Evolutionary conservation across 2,329 filamentous ascomycete species (phyloP).

Genomic region (Blastomyces emzantsi): DNA sequence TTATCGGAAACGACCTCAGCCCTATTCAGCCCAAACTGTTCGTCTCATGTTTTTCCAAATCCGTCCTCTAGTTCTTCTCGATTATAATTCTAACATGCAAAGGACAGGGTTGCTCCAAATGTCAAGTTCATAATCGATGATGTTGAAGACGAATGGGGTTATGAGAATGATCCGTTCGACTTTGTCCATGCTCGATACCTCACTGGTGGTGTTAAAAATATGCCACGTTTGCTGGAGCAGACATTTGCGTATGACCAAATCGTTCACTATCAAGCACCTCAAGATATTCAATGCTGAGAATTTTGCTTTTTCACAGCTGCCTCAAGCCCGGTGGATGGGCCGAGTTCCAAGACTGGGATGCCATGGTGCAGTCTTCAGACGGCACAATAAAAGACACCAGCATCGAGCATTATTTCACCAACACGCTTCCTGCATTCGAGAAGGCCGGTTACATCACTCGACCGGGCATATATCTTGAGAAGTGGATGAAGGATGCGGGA

Average conservation of each 20-base stretch:
- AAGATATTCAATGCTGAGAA: not conserved
- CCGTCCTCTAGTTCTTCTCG: not conserved
- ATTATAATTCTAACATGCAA: not conserved
- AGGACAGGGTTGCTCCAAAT: constrained; percentile 43
- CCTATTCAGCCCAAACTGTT: constrained; percentile 12
- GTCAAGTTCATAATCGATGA: constrained; percentile 50
- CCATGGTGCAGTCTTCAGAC: constrained; percentile 5
- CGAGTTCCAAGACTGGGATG: constrained; percentile 31
- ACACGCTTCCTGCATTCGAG: not conserved
- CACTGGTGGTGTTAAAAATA: constrained; percentile 48
- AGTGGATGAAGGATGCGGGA: constrained; percentile 19
- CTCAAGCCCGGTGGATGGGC: constrained; percentile 36
- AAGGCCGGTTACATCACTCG: constrained; percentile 5
- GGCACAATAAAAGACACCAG: constrained; percentile 5
- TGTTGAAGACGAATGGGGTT: constrained; percentile 48
- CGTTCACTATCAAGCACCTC: not conserved
- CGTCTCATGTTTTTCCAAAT: not conserved
- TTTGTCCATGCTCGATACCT: constrained; percentile 52
- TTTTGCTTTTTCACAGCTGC: constrained; percentile 5
- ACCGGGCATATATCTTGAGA: constrained; percentile 12
- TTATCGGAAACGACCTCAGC: constrained; percentile 22
- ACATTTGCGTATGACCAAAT: constrained; percentile 36
- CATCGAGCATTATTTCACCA: constrained; percentile 5
- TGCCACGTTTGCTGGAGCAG: constrained; percentile 42
- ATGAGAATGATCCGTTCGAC: constrained; percentile 48